phyloP scores from a whole-genome alignment of 1,139 yeast species.

The Pneumocystis carinii region DNA sequence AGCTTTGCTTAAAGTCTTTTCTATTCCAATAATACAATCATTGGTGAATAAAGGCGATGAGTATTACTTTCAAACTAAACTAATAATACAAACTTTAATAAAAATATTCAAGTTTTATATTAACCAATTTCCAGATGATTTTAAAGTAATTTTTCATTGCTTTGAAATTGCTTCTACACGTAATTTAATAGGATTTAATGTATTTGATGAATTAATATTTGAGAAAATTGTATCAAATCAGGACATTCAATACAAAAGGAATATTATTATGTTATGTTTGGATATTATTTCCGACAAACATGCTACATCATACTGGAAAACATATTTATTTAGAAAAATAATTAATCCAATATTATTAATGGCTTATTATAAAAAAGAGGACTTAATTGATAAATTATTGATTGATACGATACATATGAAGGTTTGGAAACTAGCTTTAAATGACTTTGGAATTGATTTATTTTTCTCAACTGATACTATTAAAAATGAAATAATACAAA shows the following conservation, averaged over 20 bases:
- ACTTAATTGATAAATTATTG: slow-evolving; percentile 32
- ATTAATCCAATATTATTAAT: slow-evolving; percentile 7
- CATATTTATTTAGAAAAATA: slow-evolving; percentile 5
- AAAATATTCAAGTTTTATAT: not conserved
- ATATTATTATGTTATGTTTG: slow-evolving; percentile 11
- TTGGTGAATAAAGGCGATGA: not conserved
- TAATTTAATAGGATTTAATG: not conserved
- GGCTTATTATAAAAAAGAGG: not conserved
- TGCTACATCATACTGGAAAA: slow-evolving; percentile 21
- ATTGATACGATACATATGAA: slow-evolving; percentile 43
- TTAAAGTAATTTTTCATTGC: not conserved
- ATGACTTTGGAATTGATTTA: slow-evolving; percentile 38
- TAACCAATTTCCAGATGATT: not conserved
- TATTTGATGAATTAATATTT: not conserved
- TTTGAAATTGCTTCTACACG: not conserved
- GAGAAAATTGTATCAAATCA: not conserved
- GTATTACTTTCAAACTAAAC: not conserved
- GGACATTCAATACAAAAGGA: slow-evolving; percentile 5
- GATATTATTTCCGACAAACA: slow-evolving; percentile 27
- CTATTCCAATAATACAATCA: not conserved
- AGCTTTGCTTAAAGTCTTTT: not conserved
- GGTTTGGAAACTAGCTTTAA: slow-evolving; percentile 42
- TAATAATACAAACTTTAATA: not conserved
- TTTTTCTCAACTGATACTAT: slow-evolving; percentile 63
- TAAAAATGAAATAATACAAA: slow-evolving; percentile 63